Evolutionary conservation across 2,329 filamentous ascomycete species (phyloP).

Genomic region (Stemphylium vesicarium): DNA sequence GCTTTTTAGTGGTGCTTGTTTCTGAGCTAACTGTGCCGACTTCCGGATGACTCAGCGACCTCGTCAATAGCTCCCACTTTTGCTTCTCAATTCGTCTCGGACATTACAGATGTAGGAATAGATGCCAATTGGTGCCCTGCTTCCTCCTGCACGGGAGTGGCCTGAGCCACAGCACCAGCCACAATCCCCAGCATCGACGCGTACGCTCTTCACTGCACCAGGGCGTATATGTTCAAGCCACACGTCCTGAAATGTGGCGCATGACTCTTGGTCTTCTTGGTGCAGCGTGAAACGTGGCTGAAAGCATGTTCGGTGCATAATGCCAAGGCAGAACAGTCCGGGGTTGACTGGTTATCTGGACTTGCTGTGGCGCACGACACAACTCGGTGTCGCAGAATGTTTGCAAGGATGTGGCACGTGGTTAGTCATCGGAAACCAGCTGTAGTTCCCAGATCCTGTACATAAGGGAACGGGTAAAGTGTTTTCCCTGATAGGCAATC

Average conservation of each 20-base stretch:
- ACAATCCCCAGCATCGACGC: slow-evolving; percentile 4
- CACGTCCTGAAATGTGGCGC: slow-evolving; percentile 6
- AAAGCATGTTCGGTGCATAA: slow-evolving; percentile 1
- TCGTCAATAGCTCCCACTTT: not conserved
- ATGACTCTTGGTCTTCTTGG: not conserved
- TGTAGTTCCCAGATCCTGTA: not conserved
- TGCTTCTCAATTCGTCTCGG: not conserved
- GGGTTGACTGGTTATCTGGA: not conserved
- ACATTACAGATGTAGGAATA: not conserved
- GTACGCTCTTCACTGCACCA: not conserved
- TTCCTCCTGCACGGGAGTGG: not conserved
- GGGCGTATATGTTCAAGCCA: not conserved
- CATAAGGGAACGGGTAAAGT: not conserved
- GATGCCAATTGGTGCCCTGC: not conserved
- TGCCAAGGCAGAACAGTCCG: slow-evolving; percentile 1
- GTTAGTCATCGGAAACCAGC: not conserved
- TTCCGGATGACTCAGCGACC: slow-evolving; percentile 12
- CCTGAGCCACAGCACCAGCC: slow-evolving; percentile 7
- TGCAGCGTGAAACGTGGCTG: slow-evolving; percentile 6
- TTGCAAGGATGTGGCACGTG: slow-evolving; percentile 2
- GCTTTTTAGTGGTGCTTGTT: slow-evolving; percentile 4
- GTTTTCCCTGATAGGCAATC: not conserved
- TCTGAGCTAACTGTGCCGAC: slow-evolving; percentile 8
- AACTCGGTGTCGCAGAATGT: not conserved
- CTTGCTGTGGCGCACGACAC: slow-evolving; percentile 20